Evolutionary conservation across 352 stramenopile genomes (phyloP).

Genomic region (Albugo laibachii): DNA sequence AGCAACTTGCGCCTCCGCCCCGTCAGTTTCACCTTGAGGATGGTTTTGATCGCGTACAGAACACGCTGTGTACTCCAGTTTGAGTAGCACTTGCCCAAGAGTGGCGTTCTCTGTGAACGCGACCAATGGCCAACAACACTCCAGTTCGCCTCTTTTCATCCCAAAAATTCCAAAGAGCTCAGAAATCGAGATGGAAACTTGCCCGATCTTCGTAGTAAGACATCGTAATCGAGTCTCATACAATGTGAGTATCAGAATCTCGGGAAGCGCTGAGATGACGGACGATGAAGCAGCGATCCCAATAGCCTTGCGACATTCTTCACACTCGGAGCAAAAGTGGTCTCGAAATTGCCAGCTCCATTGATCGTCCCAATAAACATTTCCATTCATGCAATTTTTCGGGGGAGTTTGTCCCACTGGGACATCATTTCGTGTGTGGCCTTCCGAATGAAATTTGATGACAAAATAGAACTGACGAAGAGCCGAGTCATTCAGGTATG

Average conservation of each 20-base stretch:
- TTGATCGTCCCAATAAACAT: constrained; percentile 56
- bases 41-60: constrained; percentile 19
- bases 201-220: constrained; percentile 67
- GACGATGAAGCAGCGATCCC: constrained; percentile 40
- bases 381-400: constrained; percentile 37
- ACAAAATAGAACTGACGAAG: constrained; percentile 72
- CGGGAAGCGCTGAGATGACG: constrained; percentile 26
- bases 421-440: constrained; percentile 50
- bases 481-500: constrained; percentile 45
- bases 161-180: constrained; percentile 55
- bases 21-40: neutral
- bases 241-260: constrained; percentile 65
- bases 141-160: constrained; percentile 32
- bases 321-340: constrained; percentile 46
- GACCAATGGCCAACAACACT: constrained; percentile 51
- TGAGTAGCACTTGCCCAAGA: constrained; percentile 46
- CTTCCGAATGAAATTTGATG: constrained; percentile 67
- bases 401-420: constrained; percentile 56
- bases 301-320: constrained; percentile 29
- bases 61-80: constrained; percentile 42
- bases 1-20: neutral
- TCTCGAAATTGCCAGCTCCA: constrained; percentile 61
- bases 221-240: constrained; percentile 72
- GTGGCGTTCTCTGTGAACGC: constrained; percentile 32
- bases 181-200: constrained; percentile 46